Base-by-base conservation (phyloP, 768 basidiomycete species). In the Tricholoma saponaceum region DNA sequence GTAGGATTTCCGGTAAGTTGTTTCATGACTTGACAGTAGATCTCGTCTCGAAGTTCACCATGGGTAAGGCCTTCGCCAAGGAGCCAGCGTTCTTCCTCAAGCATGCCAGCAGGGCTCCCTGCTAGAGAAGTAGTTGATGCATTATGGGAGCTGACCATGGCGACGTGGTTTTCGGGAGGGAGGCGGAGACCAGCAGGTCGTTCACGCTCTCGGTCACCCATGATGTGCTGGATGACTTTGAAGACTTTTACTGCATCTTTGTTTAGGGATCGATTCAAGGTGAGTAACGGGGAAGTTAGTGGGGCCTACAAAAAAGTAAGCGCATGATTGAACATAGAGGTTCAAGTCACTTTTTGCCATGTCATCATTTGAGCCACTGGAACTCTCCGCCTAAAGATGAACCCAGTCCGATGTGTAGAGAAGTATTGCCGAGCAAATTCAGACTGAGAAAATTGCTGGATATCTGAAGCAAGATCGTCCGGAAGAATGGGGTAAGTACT, bases 1-100 rank as follows among this genome's bases (percentile, higher is more conserved):
- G 80, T 86, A 9, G 92, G 85, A 69, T 97, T 97, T 43, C 80
- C 80, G 1, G 83, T 91, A 13, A 96, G 75, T 71, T 97, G 95
- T 68, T 97, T 97, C 84, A 95, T 87, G 23, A 92, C 62, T 64
- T 97, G 95, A 66, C 92, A 95, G 64, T 92, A 98, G 51, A 95
- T 87, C 72, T 97, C 95, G 70, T 98, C 95, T 60, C 95, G 76
- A 64, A 97, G 76, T 72, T 96, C 93, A 10, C 88, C 86, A 57
- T 93, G 84, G 2, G 80, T 70, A 35, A 97, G 77, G 2, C 91
- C 94, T 66, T 91, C 86, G 46, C 83, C 79, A 9, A 96, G 77
- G 58, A 97, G 72, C 90, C 92, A 95, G 20, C 92, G 79, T 60
- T 94, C 89, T 69, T 95, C 93, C 64, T 95, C 92, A 18, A 95